Evolutionary conservation across 805 yeast species (phyloP), one percentile per base, ranked within the genome.

Genomic region (Yamadazyma takamatsuzukensis): DNA sequence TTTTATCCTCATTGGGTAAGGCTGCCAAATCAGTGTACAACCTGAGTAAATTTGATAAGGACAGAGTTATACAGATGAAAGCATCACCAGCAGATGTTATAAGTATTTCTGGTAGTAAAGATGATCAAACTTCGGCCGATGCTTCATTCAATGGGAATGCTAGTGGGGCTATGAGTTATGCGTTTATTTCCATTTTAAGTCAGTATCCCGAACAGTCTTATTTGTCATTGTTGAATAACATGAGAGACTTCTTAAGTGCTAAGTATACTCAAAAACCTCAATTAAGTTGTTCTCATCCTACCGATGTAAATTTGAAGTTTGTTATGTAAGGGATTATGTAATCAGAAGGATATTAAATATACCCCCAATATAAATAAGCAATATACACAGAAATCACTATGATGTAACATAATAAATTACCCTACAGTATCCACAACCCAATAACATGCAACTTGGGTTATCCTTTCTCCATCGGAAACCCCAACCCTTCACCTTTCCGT

Each of bases 111-210:
- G 68, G 68, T 9, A 60, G 66, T 44, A 61, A 61, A 42, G 68
- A 61, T 37, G 64, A 59, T 43, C 68, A 61, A 42, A 61, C 68
- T 6, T 51, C 59, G 33, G 68, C 68, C 12, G 68, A 61, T 49
- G 64, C 68, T 5, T 44, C 39, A 13, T 59, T 59, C 36, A 47
- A 41, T 32, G 67, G 67, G n/a, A 47, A 32, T 32, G 53, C 53
- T 23, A 61, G 65, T 11, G 68, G 68, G 13, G 68, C 68, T 15
- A 61, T 61, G 68, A 52, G 61, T 34, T 60, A 61, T 60, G 49
- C 64, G 2, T 61, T 61, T 39, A 59, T 61, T 26, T 47, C 49
- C 27, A 51, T 51, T 7, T 39, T 61, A 36, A 32, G 41, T 6
- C 53, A 53, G 19, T 34, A 37, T 32, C 64, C 61, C 6, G 45